phyloP scores from a whole-genome alignment of 2,329 filamentous ascomycete species.

The Fonsecaea erecta region DNA sequence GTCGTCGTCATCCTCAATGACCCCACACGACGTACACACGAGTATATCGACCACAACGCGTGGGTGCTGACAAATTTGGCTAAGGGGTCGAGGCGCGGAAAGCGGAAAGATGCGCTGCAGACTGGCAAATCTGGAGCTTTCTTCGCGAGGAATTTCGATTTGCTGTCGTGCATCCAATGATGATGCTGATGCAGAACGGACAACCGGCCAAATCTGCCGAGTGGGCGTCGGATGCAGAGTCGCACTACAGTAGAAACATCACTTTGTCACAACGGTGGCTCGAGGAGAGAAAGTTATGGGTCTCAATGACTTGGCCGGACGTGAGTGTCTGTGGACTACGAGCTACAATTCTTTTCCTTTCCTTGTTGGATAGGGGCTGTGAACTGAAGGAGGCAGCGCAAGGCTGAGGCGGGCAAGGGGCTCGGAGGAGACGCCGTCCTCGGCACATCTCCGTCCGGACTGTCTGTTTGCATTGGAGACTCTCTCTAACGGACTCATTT shows the following conservation, averaged over 20 bases:
- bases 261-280: too few relatives aligned
- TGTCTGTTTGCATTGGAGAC: not conserved
- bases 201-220: too few relatives aligned
- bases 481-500: not conserved
- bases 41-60: not conserved
- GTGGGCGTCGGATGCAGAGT: too few relatives aligned
- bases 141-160: not conserved
- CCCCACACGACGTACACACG: too few relatives aligned
- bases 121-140: not conserved
- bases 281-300: too few relatives aligned
- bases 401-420: not conserved
- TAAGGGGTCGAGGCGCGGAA: not conserved
- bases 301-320: too few relatives aligned
- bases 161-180: too few relatives aligned
- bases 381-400: not conserved
- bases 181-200: not conserved
- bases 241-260: too few relatives aligned
- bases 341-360: too few relatives aligned
- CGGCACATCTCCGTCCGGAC: not conserved
- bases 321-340: too few relatives aligned
- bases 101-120: conserved; percentile 6
- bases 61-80: conserved; percentile 16
- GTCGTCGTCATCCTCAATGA: not conserved
- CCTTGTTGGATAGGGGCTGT: too few relatives aligned
- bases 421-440: not conserved